These are phyloP conservation scores for Bipolaris gigantea DNA, from an alignment of 2,329 filamentous ascomycete species.

Conservation along the genomic window DNA sequence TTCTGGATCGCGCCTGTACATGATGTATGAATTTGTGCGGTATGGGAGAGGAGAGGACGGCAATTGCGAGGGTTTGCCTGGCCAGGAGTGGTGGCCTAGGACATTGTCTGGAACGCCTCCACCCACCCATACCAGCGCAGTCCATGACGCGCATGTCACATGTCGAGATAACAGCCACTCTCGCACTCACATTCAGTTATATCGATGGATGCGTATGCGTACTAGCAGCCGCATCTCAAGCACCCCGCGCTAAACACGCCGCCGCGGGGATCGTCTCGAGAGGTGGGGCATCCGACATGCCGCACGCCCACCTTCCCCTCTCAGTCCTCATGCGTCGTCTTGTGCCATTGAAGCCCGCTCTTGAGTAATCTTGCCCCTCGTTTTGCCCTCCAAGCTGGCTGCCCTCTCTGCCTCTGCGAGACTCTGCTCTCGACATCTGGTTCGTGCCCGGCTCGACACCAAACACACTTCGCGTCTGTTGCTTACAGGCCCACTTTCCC, in stretches of 20 bases:
- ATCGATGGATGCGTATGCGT: neutral
- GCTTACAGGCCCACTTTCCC: conserved; percentile 10
- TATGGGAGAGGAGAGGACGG: neutral
- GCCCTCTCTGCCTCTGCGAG: conserved; percentile 34
- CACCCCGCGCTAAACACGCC: conserved; percentile 17
- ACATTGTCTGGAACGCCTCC: neutral
- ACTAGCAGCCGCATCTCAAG: neutral
- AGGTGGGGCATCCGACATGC: conserved; percentile 18
- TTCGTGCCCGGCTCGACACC: conserved; percentile 24
- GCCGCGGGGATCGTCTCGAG: conserved; percentile 13
- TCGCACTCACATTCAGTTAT: neutral
- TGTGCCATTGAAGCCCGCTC: conserved; percentile 21
- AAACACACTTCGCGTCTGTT: conserved; percentile 16
- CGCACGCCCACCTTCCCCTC: conserved; percentile 24
- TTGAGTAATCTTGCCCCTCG: conserved; percentile 3
- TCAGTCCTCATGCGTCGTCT: conserved; percentile 15
- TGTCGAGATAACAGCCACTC: neutral
- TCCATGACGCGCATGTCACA: neutral
- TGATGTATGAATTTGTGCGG: neutral
- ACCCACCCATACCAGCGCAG: neutral
- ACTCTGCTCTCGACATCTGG: conserved; percentile 40
- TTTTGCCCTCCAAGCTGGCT: conserved; percentile 38
- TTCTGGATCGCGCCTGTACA: neutral
- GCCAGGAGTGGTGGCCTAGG: neutral
- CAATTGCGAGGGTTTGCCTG: neutral